Evolutionary conservation across 2,329 filamentous ascomycete species (phyloP), one percentile per base, ranked within the genome.

Genomic region (Escovopsis sp.): DNA sequence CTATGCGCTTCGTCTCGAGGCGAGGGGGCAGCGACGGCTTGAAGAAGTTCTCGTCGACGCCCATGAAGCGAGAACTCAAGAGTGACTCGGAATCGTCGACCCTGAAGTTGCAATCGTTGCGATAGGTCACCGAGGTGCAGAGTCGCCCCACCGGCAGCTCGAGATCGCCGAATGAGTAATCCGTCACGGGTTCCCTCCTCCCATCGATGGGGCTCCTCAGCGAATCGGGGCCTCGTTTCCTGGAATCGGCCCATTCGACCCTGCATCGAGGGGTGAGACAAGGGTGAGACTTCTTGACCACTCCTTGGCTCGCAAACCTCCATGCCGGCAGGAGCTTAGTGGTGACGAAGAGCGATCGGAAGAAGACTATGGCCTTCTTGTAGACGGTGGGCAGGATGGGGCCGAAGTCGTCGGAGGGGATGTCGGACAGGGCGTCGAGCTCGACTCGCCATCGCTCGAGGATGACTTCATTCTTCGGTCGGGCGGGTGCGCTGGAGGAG

Each of bases 291-390:
- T 76, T 74, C 60, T 88, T 89, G 15, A 76, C 74, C 48, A 84
- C 70, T 39, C 75, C 78, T 53, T 84, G 81, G 54, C 82, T 74
- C 34, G 71, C 78, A 54, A 94, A 82, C 62, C 81, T 93, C 79
- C 83, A 94, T 20, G 83, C 79, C 2, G 91, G 91, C 47, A 94
- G 66, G 47, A 95, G 74, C 52, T 84, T 81, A 34, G 85, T 76
- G 42, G 84, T 83, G 39, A 84, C 77, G 59, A 84, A 94, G 37
- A 98, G 71, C 2, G 87, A 87, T 45, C 91, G 76, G 62, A 96
- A 95, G 52, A 95, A 78, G 50, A 96, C 83, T 48, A 98, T 94
- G 52, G 84, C 86, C 64, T 94, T 91, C 65, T 98, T 98, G 71
- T 98, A 98, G 44, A 94, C 79, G 40, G 85, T 89, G 12, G 91